Base-by-base conservation (phyloP, 768 basidiomycete genomes). In the Cantharellus anzutake region DNA sequence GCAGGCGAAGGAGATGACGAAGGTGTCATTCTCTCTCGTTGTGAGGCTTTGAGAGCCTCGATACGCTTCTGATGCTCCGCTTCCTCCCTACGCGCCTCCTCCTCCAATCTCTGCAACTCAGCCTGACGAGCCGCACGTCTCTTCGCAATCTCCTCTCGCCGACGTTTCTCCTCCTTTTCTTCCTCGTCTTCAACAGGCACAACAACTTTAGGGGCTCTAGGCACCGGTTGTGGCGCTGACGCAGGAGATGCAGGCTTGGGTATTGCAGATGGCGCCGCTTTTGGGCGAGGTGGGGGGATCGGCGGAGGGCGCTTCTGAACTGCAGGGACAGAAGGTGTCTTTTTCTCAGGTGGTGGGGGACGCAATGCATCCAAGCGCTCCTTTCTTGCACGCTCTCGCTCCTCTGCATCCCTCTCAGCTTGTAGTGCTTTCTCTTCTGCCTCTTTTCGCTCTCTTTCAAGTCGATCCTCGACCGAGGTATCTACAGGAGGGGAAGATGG, bases 361-460 rank as follows among this genome's bases (percentile, higher is more conserved):
- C 80, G 83, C 70, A 87, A 91, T 41, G 75, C 78, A 51, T 85
- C 86, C 42, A 98, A 68, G 57, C 87, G 75, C 64, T 86, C 84
- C 63, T 73, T 76, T 51, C 94, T 76, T 48, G 79, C 68, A 56
- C 76, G 75, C 66, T 91, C 88, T 60, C 92, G 75, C 62, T 86
- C 86, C 64, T 84, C 84, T 2, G 85, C 84, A 65, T 86, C 82
- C 63, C 76, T 77, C 69, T 96, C 92, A 0, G 90, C 92, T 55
- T 76, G 72, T 60, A 75, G 77, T 0, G 79, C 80, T 69, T 86
- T 89, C 68, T 89, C 86, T 63, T 91, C 92, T 0, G 93, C 93
- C 67, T 96, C 94, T 67, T 78, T 82, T 74, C 84, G 86, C 67
- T 98, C 94, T 65, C 81, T 76, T 42, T 79, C 82, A 3, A 98